Percentiles rank a stretch among this genome's conserved stretches.
Evolutionary conservation across 139 green algal species (phyloP).

Genomic region (Ulvella scutata): DNA sequence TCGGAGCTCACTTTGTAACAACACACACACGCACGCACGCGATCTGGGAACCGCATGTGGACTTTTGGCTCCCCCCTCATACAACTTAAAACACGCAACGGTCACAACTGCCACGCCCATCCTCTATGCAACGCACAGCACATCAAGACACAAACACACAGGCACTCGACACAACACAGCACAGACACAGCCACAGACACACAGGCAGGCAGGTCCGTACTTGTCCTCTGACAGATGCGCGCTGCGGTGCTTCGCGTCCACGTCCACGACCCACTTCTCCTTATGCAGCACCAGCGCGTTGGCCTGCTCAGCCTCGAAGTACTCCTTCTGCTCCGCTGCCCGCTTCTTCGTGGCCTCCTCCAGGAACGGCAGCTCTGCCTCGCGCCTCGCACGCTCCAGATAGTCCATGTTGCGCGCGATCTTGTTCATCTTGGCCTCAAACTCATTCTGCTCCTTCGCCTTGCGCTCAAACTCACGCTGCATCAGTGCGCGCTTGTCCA

Average conservation of each 20-base stretch:
- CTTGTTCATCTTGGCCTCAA: constrained; percentile 61
- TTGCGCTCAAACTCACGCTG: constrained; percentile 13
- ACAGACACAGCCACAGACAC: not conserved
- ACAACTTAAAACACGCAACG: too few relatives aligned
- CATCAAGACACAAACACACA: not conserved
- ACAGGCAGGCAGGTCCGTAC: not conserved
- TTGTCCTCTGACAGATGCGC: constrained; percentile 28
- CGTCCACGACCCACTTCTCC: constrained; percentile 64
- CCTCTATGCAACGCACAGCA: not conserved
- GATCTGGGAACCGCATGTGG: too few relatives aligned
- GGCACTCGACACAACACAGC: constrained; percentile 4
- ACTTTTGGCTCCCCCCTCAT: too few relatives aligned
- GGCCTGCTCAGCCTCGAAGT: constrained; percentile 25
- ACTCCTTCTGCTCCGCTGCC: constrained; percentile 40
- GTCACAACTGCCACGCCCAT: too few relatives aligned
- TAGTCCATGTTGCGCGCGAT: constrained; percentile 79
- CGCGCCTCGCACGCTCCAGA: constrained; percentile 77
- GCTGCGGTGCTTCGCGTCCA: constrained; percentile 61
- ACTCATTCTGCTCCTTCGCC: constrained; percentile 40
- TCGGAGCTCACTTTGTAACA: too few relatives aligned
- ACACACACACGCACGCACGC: too few relatives aligned
- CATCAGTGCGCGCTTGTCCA: constrained; percentile 65
- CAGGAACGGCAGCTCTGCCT: constrained; percentile 76
- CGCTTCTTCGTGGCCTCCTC: constrained; percentile 15
- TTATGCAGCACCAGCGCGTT: constrained; percentile 29